Evolutionary conservation across 2,329 filamentous ascomycete genomes (phyloP), one percentile per base, ranked within the genome.

Genomic region (Talaromyces sp.): DNA sequence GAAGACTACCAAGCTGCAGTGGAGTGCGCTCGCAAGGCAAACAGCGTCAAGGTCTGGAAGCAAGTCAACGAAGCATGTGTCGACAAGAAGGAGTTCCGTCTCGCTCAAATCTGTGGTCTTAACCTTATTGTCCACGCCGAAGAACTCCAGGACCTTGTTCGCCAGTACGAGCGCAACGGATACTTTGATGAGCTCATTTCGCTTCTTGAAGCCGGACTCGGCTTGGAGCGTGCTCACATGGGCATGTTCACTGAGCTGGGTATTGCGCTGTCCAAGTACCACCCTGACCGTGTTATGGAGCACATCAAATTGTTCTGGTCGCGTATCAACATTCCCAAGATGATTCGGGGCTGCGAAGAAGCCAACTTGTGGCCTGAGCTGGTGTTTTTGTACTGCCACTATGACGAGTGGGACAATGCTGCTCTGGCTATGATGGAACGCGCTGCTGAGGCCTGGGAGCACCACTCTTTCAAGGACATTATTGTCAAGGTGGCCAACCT

Each of bases 401-500:
- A 97, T 71, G 95, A 99, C 66, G 95, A 99, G 74, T 97, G 89
- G 77, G 95, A 99, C 77, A 97, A 99, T 71, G 94, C 94, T 51
- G 92, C 92, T 54, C 84, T 99, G 58, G 91, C 94, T 19, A 96
- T 99, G 81, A 99, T 99, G 85, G 94, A 99, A 81, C 91, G 92
- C 67, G 90, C 94, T 12, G 88, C 95, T 66, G 95, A 97, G 81
- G 92, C 94, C 1, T 99, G 94, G 94, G 95, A 99, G 76, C 94
- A 99, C 79, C 92, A 97, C 75, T 94, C 95, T 54, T 99, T 99
- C 87, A 99, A 99, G 83, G 95, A 99, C 73, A 97, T 96, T 56
- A 84, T 96, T 60, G 87, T 96, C 79, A 99, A 99, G 85, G 93
- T 97, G 66, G 91, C 92, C 70, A 99, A 99, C 79, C 80, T 99